Evolutionary conservation across 768 basidiomycete species (phyloP).

Genomic region (Polyporus arcularius): DNA sequence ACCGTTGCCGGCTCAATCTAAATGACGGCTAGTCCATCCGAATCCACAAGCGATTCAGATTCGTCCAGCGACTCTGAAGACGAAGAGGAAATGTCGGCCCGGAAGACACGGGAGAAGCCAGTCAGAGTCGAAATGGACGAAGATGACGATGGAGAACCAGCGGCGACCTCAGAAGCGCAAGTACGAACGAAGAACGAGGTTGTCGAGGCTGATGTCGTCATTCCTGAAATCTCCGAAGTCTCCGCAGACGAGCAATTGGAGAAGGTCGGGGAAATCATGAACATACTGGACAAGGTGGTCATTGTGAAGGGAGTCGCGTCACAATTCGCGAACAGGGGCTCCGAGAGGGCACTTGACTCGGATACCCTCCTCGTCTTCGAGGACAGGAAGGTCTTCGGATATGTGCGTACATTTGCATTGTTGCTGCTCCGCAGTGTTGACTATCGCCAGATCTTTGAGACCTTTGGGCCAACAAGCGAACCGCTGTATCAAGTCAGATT

Average conservation of each 20-base stretch:
- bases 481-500: constrained; percentile 91
- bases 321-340: constrained; percentile 43
- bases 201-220: constrained; percentile 52
- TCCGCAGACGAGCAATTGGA: constrained; percentile 67
- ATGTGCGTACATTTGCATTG: constrained; percentile 53
- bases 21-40: constrained; percentile 6
- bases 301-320: constrained; percentile 68
- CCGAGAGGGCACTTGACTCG: constrained; percentile 74
- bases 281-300: constrained; percentile 68
- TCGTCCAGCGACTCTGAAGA: constrained; percentile 35
- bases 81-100: constrained; percentile 22
- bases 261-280: constrained; percentile 77
- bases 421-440: constrained; percentile 11
- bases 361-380: constrained; percentile 91
- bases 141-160: constrained; percentile 52
- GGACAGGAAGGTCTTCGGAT: constrained; percentile 87
- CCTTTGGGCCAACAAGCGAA: constrained; percentile 90
- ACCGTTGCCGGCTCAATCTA: not conserved
- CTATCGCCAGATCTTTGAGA: constrained; percentile 64
- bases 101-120: not conserved
- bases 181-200: constrained; percentile 74
- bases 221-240: constrained; percentile 68
- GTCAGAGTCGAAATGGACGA: constrained; percentile 46
- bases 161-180: constrained; percentile 42
- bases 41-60: not conserved